Percentiles rank a stretch among this genome's conserved stretches.
Conservation (phyloP, 371 early-diverging fungal genomes). For the Pancytospora epiphaga region DNA sequence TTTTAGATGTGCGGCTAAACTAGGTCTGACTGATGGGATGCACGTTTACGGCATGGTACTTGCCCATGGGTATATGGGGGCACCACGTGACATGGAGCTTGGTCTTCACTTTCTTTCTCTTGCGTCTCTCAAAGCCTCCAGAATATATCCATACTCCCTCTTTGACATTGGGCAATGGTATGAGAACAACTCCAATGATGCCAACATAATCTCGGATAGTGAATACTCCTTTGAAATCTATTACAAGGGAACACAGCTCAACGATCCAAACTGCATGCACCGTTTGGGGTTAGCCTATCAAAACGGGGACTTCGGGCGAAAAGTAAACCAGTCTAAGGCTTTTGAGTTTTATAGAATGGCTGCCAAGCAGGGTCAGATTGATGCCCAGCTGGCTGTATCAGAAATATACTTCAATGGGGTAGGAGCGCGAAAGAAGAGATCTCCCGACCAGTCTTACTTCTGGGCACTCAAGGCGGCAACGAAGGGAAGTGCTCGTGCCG, state of each 20-base stretch:
- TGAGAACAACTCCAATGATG: slow-evolving; percentile 33
- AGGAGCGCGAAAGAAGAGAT: background rate
- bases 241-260: slow-evolving; percentile 49
- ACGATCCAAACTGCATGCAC: slow-evolving; percentile 56
- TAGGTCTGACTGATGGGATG: slow-evolving; percentile 56
- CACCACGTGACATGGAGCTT: slow-evolving; percentile 42
- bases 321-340: slow-evolving; percentile 25
- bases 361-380: slow-evolving; percentile 54
- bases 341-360: slow-evolving; percentile 52
- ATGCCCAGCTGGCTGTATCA: slow-evolving; percentile 44
- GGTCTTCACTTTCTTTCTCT: slow-evolving; percentile 59
- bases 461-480: slow-evolving; percentile 50
- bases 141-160: slow-evolving; percentile 56
- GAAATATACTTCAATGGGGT: slow-evolving; percentile 39
- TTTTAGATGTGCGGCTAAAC: slow-evolving; percentile 60
- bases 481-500: slow-evolving; percentile 41
- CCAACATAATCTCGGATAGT: slow-evolving; percentile 43
- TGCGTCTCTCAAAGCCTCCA: slow-evolving; percentile 49
- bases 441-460: slow-evolving; percentile 30
- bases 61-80: slow-evolving; percentile 46
- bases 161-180: slow-evolving; percentile 59
- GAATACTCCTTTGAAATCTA: slow-evolving; percentile 55
- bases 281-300: slow-evolving; percentile 52
- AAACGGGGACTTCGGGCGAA: slow-evolving; percentile 46
- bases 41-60: slow-evolving; percentile 59